A percentile compares a stretch with the other conserved stretches of the same genome.
Conservation (phyloP, 352 stramenopile genomes). For the Phytophthora podocarpi region DNA sequence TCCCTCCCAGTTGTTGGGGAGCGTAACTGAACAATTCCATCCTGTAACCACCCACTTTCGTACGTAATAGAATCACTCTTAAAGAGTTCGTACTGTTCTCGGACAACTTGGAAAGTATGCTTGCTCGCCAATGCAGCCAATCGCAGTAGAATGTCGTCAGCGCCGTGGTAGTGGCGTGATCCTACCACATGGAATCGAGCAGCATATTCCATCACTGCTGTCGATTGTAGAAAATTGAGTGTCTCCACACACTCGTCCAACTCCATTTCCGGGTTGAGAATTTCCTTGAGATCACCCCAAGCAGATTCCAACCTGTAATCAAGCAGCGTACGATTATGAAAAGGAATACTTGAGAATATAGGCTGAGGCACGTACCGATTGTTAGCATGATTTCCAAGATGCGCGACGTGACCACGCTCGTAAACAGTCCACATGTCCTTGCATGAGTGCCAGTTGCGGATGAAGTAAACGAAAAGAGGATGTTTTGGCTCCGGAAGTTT, state of each 20-base stretch:
- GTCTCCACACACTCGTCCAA: slow-evolving; percentile 11
- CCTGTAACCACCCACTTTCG: background rate
- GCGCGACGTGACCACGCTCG: background rate
- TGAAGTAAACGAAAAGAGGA: background rate
- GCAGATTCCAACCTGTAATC: background rate
- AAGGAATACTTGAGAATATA: too few species aligned
- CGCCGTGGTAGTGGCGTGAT: background rate
- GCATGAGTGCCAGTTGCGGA: background rate
- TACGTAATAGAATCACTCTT: background rate
- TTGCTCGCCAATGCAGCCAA: background rate
- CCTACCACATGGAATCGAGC: background rate
- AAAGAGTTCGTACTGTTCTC: slow-evolving; percentile 8
- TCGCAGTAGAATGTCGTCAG: slow-evolving; percentile 1
- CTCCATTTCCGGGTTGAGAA: slow-evolving; percentile 7
- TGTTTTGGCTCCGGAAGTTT: background rate
- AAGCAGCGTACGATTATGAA: too few species aligned
- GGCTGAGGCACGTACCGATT: background rate
- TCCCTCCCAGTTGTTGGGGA: background rate
- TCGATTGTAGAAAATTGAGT: background rate
- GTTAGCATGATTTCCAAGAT: background rate
- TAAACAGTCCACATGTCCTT: background rate
- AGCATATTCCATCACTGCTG: slow-evolving; percentile 1
- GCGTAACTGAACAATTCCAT: background rate
- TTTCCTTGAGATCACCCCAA: slow-evolving; percentile 1
- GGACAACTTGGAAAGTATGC: background rate